Percentiles rank a stretch among this genome's conserved stretches.
phyloP scores from a whole-genome alignment of 2,329 filamentous ascomycete species.

The Mycocentrospora acerina region DNA sequence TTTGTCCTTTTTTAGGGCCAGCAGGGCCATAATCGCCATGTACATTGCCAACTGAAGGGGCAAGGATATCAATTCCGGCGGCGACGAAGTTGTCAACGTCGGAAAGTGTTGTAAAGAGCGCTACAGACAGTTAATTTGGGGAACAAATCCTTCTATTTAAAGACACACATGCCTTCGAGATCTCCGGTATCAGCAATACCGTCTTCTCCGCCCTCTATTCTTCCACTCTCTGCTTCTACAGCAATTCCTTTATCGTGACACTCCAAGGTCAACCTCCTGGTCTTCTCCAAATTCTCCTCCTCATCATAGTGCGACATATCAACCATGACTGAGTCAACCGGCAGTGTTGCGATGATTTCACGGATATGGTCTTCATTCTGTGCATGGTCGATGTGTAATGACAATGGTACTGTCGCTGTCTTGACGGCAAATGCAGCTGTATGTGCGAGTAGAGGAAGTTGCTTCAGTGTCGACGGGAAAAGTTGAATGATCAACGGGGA shows the following conservation, averaged over 20 bases:
- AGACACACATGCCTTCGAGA: constrained; percentile 51
- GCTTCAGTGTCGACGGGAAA: constrained; percentile 65
- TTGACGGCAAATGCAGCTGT: constrained; percentile 46
- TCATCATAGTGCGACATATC: constrained; percentile 75
- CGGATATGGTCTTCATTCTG: constrained; percentile 48
- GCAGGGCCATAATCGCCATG: constrained; percentile 70
- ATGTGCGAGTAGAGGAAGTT: constrained; percentile 55
- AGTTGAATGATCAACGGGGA: constrained; percentile 41
- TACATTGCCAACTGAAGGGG: constrained; percentile 73
- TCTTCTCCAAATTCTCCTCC: constrained; percentile 67
- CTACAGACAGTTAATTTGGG: constrained; percentile 6
- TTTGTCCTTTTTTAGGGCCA: constrained; percentile 45
- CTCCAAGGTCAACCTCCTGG: constrained; percentile 60
- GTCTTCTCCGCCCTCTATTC: constrained; percentile 73
- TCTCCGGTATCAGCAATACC: constrained; percentile 69
- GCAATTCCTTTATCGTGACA: constrained; percentile 66
- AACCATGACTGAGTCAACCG: constrained; percentile 74
- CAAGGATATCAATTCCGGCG: constrained; percentile 71
- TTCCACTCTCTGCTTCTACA: constrained; percentile 68
- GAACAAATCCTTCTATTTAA: too few species aligned
- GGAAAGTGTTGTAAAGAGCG: constrained; percentile 64
- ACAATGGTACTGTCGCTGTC: constrained; percentile 45
- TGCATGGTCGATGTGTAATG: constrained; percentile 52
- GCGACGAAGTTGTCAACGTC: constrained; percentile 69
- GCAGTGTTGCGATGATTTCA: constrained; percentile 48